Conservation (phyloP, 2,329 filamentous ascomycete genomes). For the Corynespora cassiicola region DNA sequence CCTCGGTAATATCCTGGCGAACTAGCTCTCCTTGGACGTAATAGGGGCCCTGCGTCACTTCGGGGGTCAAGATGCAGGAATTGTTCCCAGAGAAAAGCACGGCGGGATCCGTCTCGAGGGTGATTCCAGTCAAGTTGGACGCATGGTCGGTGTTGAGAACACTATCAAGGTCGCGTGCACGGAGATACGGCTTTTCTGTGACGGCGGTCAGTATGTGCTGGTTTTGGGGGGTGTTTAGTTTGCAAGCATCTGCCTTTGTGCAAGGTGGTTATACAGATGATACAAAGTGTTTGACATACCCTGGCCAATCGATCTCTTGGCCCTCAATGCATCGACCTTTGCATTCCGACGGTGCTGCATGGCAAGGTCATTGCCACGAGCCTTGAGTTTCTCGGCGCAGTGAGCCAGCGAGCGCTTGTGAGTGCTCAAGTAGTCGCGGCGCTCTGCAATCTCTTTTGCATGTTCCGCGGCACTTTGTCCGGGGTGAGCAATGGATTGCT, state of each 20-base stretch:
- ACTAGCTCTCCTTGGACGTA: constrained; percentile 56
- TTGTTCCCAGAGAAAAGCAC: constrained; percentile 24
- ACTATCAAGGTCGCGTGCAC: constrained; percentile 12
- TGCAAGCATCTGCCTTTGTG: constrained; percentile 6
- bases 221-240: no score
- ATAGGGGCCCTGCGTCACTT: constrained; percentile 25
- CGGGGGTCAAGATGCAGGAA: constrained; percentile 25
- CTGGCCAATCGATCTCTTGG: constrained; percentile 34
- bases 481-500: constrained; percentile 34
- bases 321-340: constrained; percentile 41
- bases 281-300: no score
- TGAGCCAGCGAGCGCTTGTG: constrained; percentile 43
- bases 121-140: constrained; percentile 18
- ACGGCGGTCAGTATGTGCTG: no score
- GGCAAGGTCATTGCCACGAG: constrained; percentile 42
- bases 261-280: constrained; percentile 2
- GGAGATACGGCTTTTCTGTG: constrained; percentile 14
- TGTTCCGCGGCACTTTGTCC: constrained; percentile 33
- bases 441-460: constrained; percentile 34
- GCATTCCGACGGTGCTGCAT: constrained; percentile 46
- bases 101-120: constrained; percentile 13
- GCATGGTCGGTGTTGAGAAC: constrained; percentile 19
- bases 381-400: constrained; percentile 44
- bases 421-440: constrained; percentile 32
- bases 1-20: constrained; percentile 54